Conservation (phyloP, 495 filamentous ascomycete genomes). For the Talaromyces thailandensis region DNA sequence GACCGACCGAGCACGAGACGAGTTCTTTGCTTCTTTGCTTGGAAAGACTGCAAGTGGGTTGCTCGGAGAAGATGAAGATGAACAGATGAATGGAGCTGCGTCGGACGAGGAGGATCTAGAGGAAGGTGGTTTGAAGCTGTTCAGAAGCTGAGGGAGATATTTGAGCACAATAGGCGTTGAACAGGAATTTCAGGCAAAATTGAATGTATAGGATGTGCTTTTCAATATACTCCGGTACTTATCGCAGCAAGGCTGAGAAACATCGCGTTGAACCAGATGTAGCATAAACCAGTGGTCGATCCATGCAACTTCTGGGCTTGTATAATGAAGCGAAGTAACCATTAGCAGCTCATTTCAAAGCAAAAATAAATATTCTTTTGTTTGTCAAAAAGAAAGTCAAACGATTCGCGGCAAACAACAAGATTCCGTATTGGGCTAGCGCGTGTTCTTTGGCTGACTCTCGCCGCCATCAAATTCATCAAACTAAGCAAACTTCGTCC, state of each 20-base stretch:
- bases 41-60: slow-evolving; percentile 59
- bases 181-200: not conserved
- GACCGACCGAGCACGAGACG: slow-evolving; percentile 68
- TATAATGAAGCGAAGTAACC: not conserved
- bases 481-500: not conserved
- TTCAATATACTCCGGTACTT: not conserved
- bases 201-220: not conserved
- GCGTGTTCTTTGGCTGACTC: not conserved
- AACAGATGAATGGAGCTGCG: slow-evolving; percentile 28
- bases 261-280: not conserved
- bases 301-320: too few species aligned
- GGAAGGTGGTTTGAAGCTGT: slow-evolving; percentile 68
- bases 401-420: not conserved
- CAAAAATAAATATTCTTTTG: not conserved
- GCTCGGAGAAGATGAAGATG: slow-evolving; percentile 57
- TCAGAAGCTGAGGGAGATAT: slow-evolving; percentile 38
- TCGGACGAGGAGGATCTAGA: slow-evolving; percentile 43
- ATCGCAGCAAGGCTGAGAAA: not conserved
- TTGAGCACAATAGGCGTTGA: not conserved
- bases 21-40: slow-evolving; percentile 83
- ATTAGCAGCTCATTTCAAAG: too few species aligned
- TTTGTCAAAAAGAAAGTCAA: not conserved
- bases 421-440: not conserved
- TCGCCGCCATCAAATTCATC: slow-evolving; percentile 1
- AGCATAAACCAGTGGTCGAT: too few species aligned